phyloP scores from a whole-genome alignment of 768 basidiomycete genomes.

The Lentinula raphanica region DNA sequence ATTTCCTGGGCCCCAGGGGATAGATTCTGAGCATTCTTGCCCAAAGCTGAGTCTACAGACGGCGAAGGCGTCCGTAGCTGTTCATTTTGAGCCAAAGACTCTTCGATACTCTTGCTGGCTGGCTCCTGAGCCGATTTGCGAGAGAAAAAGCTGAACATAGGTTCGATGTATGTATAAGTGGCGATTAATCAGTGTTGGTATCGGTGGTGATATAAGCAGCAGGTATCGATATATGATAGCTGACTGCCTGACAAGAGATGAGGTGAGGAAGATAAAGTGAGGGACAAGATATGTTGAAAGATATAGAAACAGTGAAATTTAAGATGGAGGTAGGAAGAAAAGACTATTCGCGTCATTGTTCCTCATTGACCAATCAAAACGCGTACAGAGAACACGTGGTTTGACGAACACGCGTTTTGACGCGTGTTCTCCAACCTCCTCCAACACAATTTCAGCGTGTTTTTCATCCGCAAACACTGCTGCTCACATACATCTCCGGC shows the following conservation, averaged over 20 bases:
- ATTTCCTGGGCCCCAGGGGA: slow-evolving; percentile 26
- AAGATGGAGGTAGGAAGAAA: no score
- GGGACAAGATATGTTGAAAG: background rate
- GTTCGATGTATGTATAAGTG: background rate
- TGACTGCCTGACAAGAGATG: no score
- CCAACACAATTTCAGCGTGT: no score
- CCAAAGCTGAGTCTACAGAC: slow-evolving; percentile 26
- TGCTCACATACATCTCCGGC: no score
- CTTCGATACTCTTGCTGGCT: background rate
- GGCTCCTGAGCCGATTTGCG: background rate
- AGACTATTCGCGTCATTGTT: no score
- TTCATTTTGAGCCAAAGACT: background rate
- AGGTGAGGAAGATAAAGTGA: background rate
- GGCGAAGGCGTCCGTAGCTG: slow-evolving; percentile 52
- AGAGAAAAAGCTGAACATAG: slow-evolving; percentile 10
- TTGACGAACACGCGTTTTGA: background rate
- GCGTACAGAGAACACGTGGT: background rate
- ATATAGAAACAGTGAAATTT: no score
- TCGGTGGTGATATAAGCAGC: background rate
- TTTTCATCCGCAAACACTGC: background rate
- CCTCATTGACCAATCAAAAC: background rate
- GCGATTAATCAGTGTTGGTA: background rate
- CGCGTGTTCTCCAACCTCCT: background rate
- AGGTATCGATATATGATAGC: no score
- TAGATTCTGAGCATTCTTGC: slow-evolving; percentile 11